Evolutionary conservation across 2,329 filamentous ascomycete species (phyloP), one percentile per base, ranked within the genome.

Genomic region (Acarospora socialis): DNA sequence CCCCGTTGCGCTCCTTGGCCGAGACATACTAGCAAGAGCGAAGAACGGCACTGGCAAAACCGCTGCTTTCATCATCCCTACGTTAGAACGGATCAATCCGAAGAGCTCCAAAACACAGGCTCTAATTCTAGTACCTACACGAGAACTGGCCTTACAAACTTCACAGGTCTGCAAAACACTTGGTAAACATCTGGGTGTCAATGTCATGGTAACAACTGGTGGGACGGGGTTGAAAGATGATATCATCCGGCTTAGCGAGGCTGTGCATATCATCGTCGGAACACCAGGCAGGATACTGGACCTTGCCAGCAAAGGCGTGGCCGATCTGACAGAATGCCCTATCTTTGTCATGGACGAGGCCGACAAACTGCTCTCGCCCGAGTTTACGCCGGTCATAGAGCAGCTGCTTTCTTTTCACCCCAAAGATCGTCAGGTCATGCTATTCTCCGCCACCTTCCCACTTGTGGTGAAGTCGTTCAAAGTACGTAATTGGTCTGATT

Each of bases 321-420:
- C 90, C 41, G 90, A 98, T 58, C 70, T 98, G 30, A 92, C 86
- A 48, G 80, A 92, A 60, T 95, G 90, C 55, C 79, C 84, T 48
- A 95, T 92, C 52, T 98, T 98, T 55, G 83, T 98, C 61, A 98
- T 98, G 90, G 90, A 98, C 51, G 90, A 98, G 58, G 90, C 90
- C 34, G 90, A 98, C 60, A 98, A 98, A 65, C 75, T 98, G 39
- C 71, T 98, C 30, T 98, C 90, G 5, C 74, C 82, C 37, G 90
- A 98, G 54, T 98, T 98, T 54, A 98, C 90, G 5, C 84, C 87
- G 16, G 86, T 93, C 42, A 93, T 98, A 45, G 92, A 98, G 59
- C 84, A 98, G 55, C 69, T 98, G 14, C 68, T 98, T 30, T 79
- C 81, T 43, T 94, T 93, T 60, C 87, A 94, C 55, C 87, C 90